Evolutionary conservation across 495 filamentous ascomycete species (phyloP).

Genomic region (Penicillium egyptiacum): DNA sequence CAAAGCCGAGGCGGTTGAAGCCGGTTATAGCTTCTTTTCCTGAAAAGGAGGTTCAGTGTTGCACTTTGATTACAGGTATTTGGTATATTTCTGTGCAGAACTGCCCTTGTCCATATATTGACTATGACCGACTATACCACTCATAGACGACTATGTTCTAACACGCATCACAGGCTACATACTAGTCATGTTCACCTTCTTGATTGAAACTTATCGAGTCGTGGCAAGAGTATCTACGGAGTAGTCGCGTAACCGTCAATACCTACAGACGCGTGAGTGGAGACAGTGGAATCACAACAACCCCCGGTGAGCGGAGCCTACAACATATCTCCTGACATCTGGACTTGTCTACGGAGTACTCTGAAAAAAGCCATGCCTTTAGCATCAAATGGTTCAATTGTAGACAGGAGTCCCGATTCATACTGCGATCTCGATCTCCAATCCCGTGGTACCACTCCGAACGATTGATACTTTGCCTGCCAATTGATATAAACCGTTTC

Average conservation of each 20-base stretch:
- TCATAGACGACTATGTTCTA: neutral
- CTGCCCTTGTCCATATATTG: neutral
- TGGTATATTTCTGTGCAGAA: neutral
- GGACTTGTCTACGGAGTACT: no score
- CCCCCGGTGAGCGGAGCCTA: conserved; percentile 27
- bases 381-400: neutral
- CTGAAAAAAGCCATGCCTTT: neutral
- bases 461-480: neutral
- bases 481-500: neutral
- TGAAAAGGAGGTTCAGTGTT: conserved; percentile 10
- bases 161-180: neutral
- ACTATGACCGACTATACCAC: no score
- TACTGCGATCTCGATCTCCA: neutral
- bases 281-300: conserved; percentile 12
- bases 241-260: conserved; percentile 2
- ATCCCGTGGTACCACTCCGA: neutral
- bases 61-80: conserved; percentile 11
- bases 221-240: neutral
- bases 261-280: conserved; percentile 19
- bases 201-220: neutral
- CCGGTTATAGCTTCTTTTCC: conserved; percentile 24
- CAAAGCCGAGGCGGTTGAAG: conserved; percentile 36
- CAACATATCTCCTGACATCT: conserved; percentile 1
- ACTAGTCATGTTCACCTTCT: neutral
- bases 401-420: neutral